Conservation (phyloP, 1,284 basidiomycete species). For the Singerocomus inundabilis region DNA sequence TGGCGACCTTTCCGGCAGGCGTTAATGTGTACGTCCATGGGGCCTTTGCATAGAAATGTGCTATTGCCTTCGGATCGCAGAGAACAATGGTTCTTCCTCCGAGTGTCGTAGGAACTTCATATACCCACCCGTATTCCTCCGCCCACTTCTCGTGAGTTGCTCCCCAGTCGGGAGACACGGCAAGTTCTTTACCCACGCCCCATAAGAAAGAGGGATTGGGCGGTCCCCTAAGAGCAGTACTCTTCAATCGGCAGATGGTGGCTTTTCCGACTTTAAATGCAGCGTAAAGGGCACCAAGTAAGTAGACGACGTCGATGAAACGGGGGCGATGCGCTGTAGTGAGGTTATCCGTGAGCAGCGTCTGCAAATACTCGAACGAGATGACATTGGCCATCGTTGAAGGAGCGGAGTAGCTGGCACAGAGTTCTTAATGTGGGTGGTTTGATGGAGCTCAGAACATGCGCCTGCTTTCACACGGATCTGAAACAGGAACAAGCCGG, state of each 20-base stretch:
- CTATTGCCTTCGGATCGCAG: conserved; percentile 53
- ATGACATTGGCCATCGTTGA: not conserved
- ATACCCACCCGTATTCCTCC: conserved; percentile 48
- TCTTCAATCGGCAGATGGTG: conserved; percentile 11
- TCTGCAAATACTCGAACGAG: conserved; percentile 5
- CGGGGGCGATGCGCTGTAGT: not conserved
- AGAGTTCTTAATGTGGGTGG: no score
- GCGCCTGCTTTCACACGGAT: no score
- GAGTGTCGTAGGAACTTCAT: conserved; percentile 39
- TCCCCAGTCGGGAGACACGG: conserved; percentile 16
- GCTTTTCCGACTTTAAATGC: conserved; percentile 10
- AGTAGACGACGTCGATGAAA: conserved; percentile 1
- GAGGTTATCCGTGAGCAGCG: not conserved
- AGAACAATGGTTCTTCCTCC: conserved; percentile 44
- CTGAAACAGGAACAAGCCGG: no score
- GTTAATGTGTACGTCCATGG: conserved; percentile 34
- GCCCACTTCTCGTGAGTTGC: conserved; percentile 36
- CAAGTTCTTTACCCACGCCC: conserved; percentile 20
- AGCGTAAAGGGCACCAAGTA: conserved; percentile 15
- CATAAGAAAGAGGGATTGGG: conserved; percentile 28
- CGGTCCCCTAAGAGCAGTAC: conserved; percentile 36
- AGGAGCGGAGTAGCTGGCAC: no score
- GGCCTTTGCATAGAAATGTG: conserved; percentile 51
- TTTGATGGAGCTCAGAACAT: no score
- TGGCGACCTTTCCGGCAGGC: not conserved